Evolutionary conservation across 1,284 basidiomycete species (phyloP).

Genomic region (Cystobasidiaceae sp.): DNA sequence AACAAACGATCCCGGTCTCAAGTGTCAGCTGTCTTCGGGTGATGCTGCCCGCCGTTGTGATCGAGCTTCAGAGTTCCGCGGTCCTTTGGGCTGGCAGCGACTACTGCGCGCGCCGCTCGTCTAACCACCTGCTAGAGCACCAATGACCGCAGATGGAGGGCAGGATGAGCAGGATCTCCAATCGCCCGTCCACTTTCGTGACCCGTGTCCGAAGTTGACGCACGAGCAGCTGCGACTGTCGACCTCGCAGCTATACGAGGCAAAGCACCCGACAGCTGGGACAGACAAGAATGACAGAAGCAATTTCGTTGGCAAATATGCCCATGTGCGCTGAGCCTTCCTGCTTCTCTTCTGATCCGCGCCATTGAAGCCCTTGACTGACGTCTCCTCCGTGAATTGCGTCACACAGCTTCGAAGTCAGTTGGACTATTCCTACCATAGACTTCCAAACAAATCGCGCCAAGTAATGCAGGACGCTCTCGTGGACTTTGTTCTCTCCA

Average conservation of each 20-base stretch:
- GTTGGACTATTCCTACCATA: constrained; percentile 40
- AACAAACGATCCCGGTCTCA: no score
- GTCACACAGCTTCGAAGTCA: constrained; percentile 8
- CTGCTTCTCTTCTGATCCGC: background rate
- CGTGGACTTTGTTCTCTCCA: constrained; percentile 31
- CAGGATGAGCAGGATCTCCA: background rate
- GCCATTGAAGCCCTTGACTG: background rate
- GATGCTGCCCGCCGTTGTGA: no score
- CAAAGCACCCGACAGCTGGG: constrained; percentile 13
- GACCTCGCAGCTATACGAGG: constrained; percentile 37
- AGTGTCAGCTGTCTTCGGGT: no score
- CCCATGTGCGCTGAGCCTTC: background rate
- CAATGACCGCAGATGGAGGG: no score
- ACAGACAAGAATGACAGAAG: background rate
- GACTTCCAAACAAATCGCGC: constrained; percentile 32
- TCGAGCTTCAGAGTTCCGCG: no score
- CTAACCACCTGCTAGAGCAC: no score
- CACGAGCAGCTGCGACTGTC: constrained; percentile 32
- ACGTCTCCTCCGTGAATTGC: no score
- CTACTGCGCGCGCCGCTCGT: no score
- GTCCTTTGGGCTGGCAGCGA: no score
- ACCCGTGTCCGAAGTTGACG: constrained; percentile 27
- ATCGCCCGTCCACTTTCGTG: constrained; percentile 15
- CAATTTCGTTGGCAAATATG: constrained; percentile 23
- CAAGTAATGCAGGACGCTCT: constrained; percentile 39